Base-by-base conservation (phyloP, 768 basidiomycete species). In the Lepiota venenata region DNA sequence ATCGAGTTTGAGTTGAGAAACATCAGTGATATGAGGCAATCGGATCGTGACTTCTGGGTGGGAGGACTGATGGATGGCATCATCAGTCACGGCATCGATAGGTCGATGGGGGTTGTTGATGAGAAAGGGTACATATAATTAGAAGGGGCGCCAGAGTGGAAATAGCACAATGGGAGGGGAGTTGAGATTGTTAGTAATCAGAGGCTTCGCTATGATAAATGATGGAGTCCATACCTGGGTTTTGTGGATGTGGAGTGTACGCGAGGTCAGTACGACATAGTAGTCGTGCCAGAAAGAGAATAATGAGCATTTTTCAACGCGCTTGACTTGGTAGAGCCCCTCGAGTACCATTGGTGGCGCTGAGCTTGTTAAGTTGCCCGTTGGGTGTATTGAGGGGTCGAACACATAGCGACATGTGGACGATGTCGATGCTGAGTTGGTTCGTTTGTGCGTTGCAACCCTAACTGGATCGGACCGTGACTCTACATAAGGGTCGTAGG, bases 1-100 rank as follows among this genome's bases (percentile, higher is more conserved):
- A 20, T 41, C 47, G 32, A 55, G 46, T 55, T 55, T 55, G 29
- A 55, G 53, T 55, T 55, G 53, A 35, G 53, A 55, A 55, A 55
- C 47, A 48, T 55, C 53, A 55, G n/a, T 47, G 53, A 55, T 48
- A 16, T 48, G 53, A 15, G 46, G 46, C 39, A 48, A 55, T 48
- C 37, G 53, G 36, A 55, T 42, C 22, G 47, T 55, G 46, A 35
- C 40, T 47, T 55, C 53, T 35, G 53, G 53, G 46, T 42, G 53
- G 15, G 53, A 55, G 40, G 39, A 32, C 53, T 55, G 40, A 42
- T 47, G 37, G 12, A 48, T 55, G 46, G 27, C 29, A 42, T 41
- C 53, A 55, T 21, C 25, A 25, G 25, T 5, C 38, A 29, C 25
- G 37, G 38, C 32, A 52, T 35, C 16, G 37, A 39, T 32, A 16